Evolutionary conservation across 257 asterid genomes (phyloP).

Genomic region (Fraxinus anomala): DNA sequence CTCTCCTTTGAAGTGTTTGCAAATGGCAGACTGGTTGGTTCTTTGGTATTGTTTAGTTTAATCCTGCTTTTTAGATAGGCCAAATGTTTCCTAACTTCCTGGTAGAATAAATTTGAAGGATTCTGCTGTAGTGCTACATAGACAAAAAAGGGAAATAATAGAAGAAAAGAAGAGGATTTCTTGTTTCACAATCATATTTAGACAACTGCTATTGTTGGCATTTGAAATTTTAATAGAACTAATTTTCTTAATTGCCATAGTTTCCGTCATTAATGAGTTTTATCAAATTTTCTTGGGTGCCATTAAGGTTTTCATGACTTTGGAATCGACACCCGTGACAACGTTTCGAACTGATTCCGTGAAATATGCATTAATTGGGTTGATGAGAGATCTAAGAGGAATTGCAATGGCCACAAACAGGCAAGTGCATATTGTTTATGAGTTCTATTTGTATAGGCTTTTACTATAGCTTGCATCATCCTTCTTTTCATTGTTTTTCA

Average conservation of each 20-base stretch:
- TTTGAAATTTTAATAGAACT: slow-evolving; percentile 2
- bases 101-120: slow-evolving; percentile 4
- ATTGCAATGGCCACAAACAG: slow-evolving; percentile 92
- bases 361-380: slow-evolving; percentile 82
- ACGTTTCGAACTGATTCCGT: slow-evolving; percentile 82
- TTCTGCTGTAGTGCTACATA: slow-evolving; percentile 9
- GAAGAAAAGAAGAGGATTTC: slow-evolving; percentile 9
- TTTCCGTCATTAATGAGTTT: slow-evolving; percentile 12
- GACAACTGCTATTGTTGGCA: not conserved
- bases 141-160: not conserved
- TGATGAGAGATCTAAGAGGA: slow-evolving; percentile 98
- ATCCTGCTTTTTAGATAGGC: not conserved
- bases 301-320: slow-evolving; percentile 64
- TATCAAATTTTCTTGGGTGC: slow-evolving; percentile 29
- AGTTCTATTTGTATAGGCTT: slow-evolving; percentile 11
- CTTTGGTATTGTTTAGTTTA: not conserved
- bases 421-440: slow-evolving; percentile 40
- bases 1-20: not conserved
- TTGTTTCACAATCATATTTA: not conserved
- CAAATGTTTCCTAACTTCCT: not conserved
- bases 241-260: slow-evolving; percentile 18
- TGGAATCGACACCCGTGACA: slow-evolving; percentile 77
- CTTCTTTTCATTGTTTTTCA: slow-evolving; percentile 42
- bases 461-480: slow-evolving; percentile 17
- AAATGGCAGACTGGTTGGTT: not conserved